Evolutionary conservation across 306 rosid genomes (phyloP), one percentile per base, ranked within the genome.

Genomic region (Chamaecrista fasciculata): DNA sequence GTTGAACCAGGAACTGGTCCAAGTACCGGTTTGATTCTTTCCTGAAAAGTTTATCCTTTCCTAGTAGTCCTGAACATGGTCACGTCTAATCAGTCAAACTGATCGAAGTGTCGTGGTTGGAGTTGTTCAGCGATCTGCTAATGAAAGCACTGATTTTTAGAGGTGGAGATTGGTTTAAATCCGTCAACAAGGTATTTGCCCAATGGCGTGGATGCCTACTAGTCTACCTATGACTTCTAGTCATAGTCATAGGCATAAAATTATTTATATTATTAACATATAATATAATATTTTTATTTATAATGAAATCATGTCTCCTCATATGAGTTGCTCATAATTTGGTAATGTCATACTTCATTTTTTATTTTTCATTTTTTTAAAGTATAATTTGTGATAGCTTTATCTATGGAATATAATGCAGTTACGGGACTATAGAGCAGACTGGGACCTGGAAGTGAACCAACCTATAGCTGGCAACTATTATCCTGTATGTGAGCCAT

Each of bases 401-500:
- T 19, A 61, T 62, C 21, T 62, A 3, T 33, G 60, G 43, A 62
- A 69, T 69, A 69, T 39, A 47, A 74, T 71, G 83, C 86, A 92
- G 98, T 65, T 89, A 76, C 91, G 91, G 26, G 85, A 92, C 76
- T 85, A 80, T 33, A 83, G 98, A 64, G 72, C 80, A 73, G 96
- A 92, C 82, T 92, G 98, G 98, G 77, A 85, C 48, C 80, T 87
- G 66, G 79, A 89, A 87, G 96, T 86, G 73, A 76, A 87, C 79
- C 95, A 92, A 80, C 96, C 97, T 19, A 58, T 86, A 33, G 95
- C 97, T 11, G 96, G 97, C 84, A 92, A 92, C 72, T 92, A 92
- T 84, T 92, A 84, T 62, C 97, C 97, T 1, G 96, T 92, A 92
- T 70, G 83, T 74, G 53, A 70, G 61, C 43, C 46, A 10, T 44